Evolutionary conservation across 768 basidiomycete genomes (phyloP).

Genomic region (Tulasnella sp.): DNA sequence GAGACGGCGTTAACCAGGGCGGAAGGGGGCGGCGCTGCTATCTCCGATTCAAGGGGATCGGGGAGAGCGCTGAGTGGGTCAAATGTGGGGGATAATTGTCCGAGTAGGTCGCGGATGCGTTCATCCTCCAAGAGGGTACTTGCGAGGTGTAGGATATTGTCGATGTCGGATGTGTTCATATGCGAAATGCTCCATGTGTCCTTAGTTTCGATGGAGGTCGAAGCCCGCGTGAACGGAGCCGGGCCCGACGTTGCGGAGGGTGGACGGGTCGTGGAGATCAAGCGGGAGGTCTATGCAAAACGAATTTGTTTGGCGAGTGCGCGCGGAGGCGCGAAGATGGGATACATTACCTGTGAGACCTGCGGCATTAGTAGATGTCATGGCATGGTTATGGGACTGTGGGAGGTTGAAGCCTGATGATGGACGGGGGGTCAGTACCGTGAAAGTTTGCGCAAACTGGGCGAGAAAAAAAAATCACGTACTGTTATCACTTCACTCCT

Average conservation of each 20-base stretch:
- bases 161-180: background rate
- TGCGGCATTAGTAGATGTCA: background rate
- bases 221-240: background rate
- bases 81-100: background rate
- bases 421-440: background rate
- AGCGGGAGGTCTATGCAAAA: background rate
- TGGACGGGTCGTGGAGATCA: background rate
- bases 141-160: background rate
- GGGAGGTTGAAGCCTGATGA: background rate
- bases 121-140: background rate
- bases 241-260: background rate
- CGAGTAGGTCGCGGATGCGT: background rate
- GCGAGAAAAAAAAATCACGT: background rate
- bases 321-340: background rate
- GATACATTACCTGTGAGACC: background rate
- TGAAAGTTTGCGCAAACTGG: background rate
- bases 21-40: background rate
- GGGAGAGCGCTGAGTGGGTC: background rate
- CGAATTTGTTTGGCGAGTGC: background rate
- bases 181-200: background rate
- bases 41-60: background rate
- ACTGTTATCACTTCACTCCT: background rate
- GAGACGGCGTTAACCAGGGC: background rate
- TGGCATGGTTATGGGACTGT: background rate
- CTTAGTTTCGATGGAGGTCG: background rate